Evolutionary conservation across 2,329 filamentous ascomycete genomes (phyloP).

Genomic region (Ceratocystiopsis minuta): DNA sequence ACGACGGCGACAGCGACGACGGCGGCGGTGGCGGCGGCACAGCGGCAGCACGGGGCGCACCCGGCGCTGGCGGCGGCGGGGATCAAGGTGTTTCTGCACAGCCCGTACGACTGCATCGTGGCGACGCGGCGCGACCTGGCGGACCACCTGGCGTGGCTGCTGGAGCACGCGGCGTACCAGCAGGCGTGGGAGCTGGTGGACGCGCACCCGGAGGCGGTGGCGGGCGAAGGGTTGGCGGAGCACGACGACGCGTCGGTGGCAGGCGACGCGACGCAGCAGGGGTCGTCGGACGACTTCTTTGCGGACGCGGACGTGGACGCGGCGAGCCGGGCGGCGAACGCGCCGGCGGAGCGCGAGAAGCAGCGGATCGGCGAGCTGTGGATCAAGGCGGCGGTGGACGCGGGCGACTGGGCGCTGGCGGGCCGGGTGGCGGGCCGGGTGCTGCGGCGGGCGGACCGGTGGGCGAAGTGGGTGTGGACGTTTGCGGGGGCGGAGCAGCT

Average conservation of each 20-base stretch:
- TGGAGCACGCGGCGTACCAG: slow-evolving; percentile 65
- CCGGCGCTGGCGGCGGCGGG: slow-evolving; percentile 36
- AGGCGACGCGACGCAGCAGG: slow-evolving; percentile 11
- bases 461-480: slow-evolving; percentile 92
- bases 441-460: slow-evolving; percentile 57
- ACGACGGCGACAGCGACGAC: not conserved
- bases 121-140: slow-evolving; percentile 71
- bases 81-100: slow-evolving; percentile 76
- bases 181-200: slow-evolving; percentile 81
- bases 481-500: slow-evolving; percentile 77
- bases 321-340: slow-evolving; percentile 37
- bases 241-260: slow-evolving; percentile 16
- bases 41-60: slow-evolving; percentile 19
- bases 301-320: slow-evolving; percentile 55
- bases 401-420: slow-evolving; percentile 57
- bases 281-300: slow-evolving; percentile 38
- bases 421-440: slow-evolving; percentile 71
- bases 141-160: slow-evolving; percentile 73
- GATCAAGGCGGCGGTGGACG: slow-evolving; percentile 68
- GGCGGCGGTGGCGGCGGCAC: not conserved
- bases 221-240: slow-evolving; percentile 24
- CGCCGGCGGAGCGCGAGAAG: slow-evolving; percentile 69
- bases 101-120: slow-evolving; percentile 90
- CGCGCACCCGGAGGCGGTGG: slow-evolving; percentile 60
- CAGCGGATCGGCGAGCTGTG: slow-evolving; percentile 80